phyloP scores from a whole-genome alignment of 106 monocot genomes.

The Xerophyta viscosa region DNA sequence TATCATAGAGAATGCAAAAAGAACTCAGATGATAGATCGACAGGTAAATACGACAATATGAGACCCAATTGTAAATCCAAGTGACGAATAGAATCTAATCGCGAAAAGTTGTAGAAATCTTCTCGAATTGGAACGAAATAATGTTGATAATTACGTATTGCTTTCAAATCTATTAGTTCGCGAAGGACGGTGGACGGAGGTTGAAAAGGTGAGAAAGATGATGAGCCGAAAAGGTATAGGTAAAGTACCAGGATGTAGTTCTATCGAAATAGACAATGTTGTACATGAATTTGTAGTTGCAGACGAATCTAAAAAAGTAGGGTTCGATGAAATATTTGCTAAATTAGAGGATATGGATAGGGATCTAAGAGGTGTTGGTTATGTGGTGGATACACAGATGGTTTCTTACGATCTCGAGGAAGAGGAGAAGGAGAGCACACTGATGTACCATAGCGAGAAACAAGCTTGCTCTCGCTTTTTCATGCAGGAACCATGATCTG shows the following conservation, averaged over 20 bases:
- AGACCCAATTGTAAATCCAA: too few relatives aligned
- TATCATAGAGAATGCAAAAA: too few relatives aligned
- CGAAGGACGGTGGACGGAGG: conserved; percentile 33
- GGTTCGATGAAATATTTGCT: conserved; percentile 10
- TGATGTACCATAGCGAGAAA: conserved; percentile 31
- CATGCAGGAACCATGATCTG: too few relatives aligned
- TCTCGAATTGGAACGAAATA: conserved; percentile 29
- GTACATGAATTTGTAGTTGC: conserved; percentile 28
- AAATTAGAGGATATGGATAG: conserved; percentile 17
- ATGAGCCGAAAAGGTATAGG: conserved; percentile 27
- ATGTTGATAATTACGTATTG: conserved; percentile 33
- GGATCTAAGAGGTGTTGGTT: conserved; percentile 12
- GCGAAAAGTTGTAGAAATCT: conserved; percentile 10
- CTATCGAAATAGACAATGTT: conserved; percentile 28
- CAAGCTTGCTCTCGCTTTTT: conserved; percentile 26
- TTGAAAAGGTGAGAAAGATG: conserved; percentile 23
- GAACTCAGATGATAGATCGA: too few relatives aligned
- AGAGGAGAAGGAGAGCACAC: conserved; percentile 21
- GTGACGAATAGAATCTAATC: too few relatives aligned
- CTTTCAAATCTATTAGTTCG: conserved; percentile 30
- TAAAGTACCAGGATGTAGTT: conserved; percentile 47
- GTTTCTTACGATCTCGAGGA: conserved; percentile 28
- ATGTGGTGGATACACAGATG: conserved; percentile 13
- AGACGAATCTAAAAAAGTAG: neutral
- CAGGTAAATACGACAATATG: too few relatives aligned